A percentile compares a stretch with the other conserved stretches of the same genome.
phyloP scores from a whole-genome alignment of 2,329 filamentous ascomycete species.

The Macrophomina tecta region DNA sequence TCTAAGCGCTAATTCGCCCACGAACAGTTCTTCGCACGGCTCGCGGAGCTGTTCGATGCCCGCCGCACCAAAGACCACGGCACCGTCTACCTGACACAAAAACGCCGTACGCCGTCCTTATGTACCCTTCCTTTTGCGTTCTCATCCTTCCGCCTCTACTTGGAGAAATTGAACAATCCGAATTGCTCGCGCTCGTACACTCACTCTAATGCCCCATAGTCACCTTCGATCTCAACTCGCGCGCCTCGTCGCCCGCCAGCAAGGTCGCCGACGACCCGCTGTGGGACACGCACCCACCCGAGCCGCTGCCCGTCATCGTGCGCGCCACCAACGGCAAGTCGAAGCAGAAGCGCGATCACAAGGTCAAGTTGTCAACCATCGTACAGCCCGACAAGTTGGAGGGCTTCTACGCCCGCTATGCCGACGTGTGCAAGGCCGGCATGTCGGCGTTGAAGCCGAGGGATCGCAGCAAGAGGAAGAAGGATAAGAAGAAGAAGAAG shows the following conservation, averaged over 20 bases:
- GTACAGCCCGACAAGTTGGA: slow-evolving; percentile 79
- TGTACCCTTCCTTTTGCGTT: not conserved
- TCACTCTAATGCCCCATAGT: slow-evolving; percentile 35
- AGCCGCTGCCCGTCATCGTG: slow-evolving; percentile 75
- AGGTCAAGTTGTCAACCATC: slow-evolving; percentile 80
- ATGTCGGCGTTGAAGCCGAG: slow-evolving; percentile 92
- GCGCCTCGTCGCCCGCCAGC: not conserved
- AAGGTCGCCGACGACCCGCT: slow-evolving; percentile 58
- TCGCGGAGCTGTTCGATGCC: slow-evolving; percentile 70
- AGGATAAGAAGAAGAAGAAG: slow-evolving; percentile 67
- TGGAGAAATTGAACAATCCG: no score
- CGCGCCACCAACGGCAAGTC: slow-evolving; percentile 79
- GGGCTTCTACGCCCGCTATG: slow-evolving; percentile 81
- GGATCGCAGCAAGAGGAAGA: slow-evolving; percentile 84
- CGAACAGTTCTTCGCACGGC: slow-evolving; percentile 72
- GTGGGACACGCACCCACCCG: slow-evolving; percentile 64
- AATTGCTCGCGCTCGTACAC: no score
- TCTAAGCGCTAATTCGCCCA: not conserved
- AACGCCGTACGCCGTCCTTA: slow-evolving; percentile 62
- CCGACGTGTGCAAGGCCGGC: slow-evolving; percentile 86
- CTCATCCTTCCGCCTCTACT: no score
- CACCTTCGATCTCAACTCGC: slow-evolving; percentile 43
- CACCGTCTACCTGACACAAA: slow-evolving; percentile 76
- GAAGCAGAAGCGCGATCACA: slow-evolving; percentile 60
- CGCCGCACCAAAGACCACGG: slow-evolving; percentile 74